Evolutionary conservation across 1,139 yeast genomes (phyloP), one percentile per base, ranked within the genome.

Genomic region (Candida albicans): DNA sequence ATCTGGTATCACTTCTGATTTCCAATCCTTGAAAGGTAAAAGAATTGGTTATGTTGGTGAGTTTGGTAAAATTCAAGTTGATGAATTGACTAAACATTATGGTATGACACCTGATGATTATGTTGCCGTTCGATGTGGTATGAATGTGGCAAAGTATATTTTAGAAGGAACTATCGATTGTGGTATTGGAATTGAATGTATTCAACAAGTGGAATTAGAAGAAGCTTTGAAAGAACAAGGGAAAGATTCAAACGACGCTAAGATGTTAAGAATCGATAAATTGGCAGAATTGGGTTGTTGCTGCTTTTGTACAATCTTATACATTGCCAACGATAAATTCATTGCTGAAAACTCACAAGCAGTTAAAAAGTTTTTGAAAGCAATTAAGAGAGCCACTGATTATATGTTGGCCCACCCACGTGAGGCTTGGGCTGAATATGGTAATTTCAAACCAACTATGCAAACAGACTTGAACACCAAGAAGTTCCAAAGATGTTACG

Each of bases 101-200:
- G 81, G 81, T 32, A 75, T 77, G 81, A 69, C 69, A 29, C 81
- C 81, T 22, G 65, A 66, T 33, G 82, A 78, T 56, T 78, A 77
- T 58, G 76, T 81, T 42, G 80, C 82, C n/a, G 79, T 78, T 40
- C 68, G 82, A 58, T 77, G 82, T 53, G 82, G 83, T 41, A 78
- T 78, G 83, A 78, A 78, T 53, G 82, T 78, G 40, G 80, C 82
- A 46, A 76, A 75, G 54, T 71, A 70, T 53, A 77, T 78, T 52
- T 73, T 78, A 45, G 79, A 76, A 46, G 82, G 81, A 32, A 66
- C 69, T 50, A 76, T 78, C 43, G 81, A 78, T 57, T 82, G 82
- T 44, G 82, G 82, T 44, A 72, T 77, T 55, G 82, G 83, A 52
- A 75, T 78, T 48, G 83, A 78, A 57, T 77, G 81, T 58, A 75